A percentile compares a stretch with the other conserved stretches of the same genome.
These are phyloP conservation scores for Starmerella vitae DNA, from an alignment of 805 yeast genomes.

Conservation along the genomic window DNA sequence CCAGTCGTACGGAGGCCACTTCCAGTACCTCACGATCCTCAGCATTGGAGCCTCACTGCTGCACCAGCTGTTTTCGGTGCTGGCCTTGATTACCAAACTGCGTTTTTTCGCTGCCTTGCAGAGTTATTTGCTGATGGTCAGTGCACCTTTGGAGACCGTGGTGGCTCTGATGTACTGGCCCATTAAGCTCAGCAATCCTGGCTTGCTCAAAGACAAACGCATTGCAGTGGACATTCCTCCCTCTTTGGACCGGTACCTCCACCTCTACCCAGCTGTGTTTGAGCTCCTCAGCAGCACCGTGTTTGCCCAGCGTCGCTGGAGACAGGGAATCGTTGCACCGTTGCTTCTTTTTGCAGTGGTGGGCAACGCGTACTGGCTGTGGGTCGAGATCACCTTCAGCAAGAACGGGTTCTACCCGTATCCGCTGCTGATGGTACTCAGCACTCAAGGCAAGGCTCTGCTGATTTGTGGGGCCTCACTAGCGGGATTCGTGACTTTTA, in stretches of 20 bases:
- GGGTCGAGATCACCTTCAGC: constrained; percentile 24
- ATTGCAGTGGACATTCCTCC: constrained; percentile 18
- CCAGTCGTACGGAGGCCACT: constrained; percentile 28
- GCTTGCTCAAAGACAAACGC: constrained; percentile 23
- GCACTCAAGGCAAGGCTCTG: constrained; percentile 14
- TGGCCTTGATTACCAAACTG: constrained; percentile 24
- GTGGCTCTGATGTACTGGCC: constrained; percentile 27
- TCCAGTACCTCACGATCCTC: constrained; percentile 26
- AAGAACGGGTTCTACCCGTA: constrained; percentile 27
- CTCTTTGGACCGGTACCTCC: constrained; percentile 25
- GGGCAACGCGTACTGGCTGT: constrained; percentile 26
- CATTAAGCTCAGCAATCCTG: constrained; percentile 20
- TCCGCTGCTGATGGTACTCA: constrained; percentile 24
- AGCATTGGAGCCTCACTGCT: constrained; percentile 19
- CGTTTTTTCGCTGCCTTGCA: constrained; percentile 16
- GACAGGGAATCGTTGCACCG: constrained; percentile 16
- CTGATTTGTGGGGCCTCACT: constrained; percentile 20
- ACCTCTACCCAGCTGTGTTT: constrained; percentile 24
- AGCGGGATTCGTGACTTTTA: constrained; percentile 16
- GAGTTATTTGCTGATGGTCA: constrained; percentile 17
- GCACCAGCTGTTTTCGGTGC: constrained; percentile 21
- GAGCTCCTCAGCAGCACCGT: constrained; percentile 22
- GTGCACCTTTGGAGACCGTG: constrained; percentile 27
- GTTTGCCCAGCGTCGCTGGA: constrained; percentile 22
- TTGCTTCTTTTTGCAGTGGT: constrained; percentile 15